A percentile compares a stretch with the other conserved stretches of the same genome.
These are phyloP conservation scores for Phytophthora sansomeana DNA, from an alignment of 352 stramenopile genomes.

Conservation along the genomic window DNA sequence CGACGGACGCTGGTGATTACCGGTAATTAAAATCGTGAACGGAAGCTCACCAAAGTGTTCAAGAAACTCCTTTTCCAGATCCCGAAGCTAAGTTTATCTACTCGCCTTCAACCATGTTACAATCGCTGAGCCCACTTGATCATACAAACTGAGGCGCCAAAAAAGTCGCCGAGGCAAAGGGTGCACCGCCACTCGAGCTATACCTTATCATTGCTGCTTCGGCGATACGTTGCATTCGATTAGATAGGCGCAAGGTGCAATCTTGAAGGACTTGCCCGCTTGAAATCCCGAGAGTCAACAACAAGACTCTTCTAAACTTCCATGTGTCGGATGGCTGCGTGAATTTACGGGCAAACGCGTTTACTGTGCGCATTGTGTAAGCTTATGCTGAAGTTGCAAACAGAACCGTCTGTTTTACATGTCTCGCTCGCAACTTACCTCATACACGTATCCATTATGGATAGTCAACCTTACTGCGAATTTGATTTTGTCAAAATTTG, in stretches of 20 bases:
- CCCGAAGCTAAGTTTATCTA: not conserved
- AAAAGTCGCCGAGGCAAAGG: too few relatives aligned
- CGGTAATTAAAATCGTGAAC: too few relatives aligned
- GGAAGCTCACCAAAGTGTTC: not conserved
- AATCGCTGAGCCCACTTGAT: too few relatives aligned
- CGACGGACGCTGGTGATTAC: too few relatives aligned
- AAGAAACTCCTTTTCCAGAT: not conserved
- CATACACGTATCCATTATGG: too few relatives aligned
- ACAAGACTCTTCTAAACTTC: not conserved
- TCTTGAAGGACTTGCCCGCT: not conserved
- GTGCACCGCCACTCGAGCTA: too few relatives aligned
- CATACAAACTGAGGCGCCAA: too few relatives aligned
- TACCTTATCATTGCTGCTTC: too few relatives aligned
- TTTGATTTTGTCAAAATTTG: not conserved
- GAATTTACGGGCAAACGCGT: constrained; percentile 6
- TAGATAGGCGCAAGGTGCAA: not conserved
- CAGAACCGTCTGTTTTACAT: not conserved
- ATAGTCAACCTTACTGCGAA: too few relatives aligned
- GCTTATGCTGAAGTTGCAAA: too few relatives aligned
- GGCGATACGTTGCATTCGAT: too few relatives aligned
- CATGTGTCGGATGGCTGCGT: not conserved
- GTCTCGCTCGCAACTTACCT: too few relatives aligned
- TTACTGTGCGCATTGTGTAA: not conserved
- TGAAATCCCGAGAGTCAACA: not conserved
- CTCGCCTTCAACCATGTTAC: not conserved